Evolutionary conservation across 805 yeast genomes (phyloP), one percentile per base, ranked within the genome.

Genomic region (Blastobotrys mokoenaii): DNA sequence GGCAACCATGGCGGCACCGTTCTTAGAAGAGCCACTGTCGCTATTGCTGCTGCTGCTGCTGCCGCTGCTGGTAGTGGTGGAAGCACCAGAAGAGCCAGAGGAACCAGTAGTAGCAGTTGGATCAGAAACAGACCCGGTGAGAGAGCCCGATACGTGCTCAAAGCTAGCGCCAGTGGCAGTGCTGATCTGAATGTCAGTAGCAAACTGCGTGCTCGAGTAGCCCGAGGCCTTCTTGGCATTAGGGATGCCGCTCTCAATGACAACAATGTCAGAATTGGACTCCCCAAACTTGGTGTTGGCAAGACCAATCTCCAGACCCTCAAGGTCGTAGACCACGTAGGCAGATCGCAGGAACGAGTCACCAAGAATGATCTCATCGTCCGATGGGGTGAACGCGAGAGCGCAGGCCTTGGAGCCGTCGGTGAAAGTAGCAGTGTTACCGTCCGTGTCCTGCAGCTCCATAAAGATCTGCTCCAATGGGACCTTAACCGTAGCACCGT

Each of bases 241-340:
- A 5, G 66, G 66, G 18, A 63, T 56, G 2, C 55, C 53, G 31
- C 44, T 38, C 25, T 49, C 38, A 40, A 58, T 59, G 25, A 49
- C 58, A 37, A 59, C 65, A 43, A 60, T 48, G 40, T 62, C 40
- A 8, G 62, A 27, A 16, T 50, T 54, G 25, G 58, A 44, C 12
- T 45, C 49, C 50, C 60, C 53, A 47, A 45, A 57, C 22, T 45
- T 49, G 37, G 74, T 70, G 46, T 69, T 73, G 14, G 82, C 87
- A 45, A 84, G 50, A 0, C 81, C 75, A 30, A 82, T 65, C 56
- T 74, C 69, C 40, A 59, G 61, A 53, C 72, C 72, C 18, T 80
- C 85, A 41, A 81, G 64, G 59, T 84, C 84, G 60, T 73, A 80
- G 12, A 80, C 86, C 22, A 75, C 72, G 57, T 83, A 84, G 3